A percentile compares a stretch with the other conserved stretches of the same genome.
Evolutionary conservation across 768 basidiomycete genomes (phyloP).

Genomic region (Lyophyllum semitale): DNA sequence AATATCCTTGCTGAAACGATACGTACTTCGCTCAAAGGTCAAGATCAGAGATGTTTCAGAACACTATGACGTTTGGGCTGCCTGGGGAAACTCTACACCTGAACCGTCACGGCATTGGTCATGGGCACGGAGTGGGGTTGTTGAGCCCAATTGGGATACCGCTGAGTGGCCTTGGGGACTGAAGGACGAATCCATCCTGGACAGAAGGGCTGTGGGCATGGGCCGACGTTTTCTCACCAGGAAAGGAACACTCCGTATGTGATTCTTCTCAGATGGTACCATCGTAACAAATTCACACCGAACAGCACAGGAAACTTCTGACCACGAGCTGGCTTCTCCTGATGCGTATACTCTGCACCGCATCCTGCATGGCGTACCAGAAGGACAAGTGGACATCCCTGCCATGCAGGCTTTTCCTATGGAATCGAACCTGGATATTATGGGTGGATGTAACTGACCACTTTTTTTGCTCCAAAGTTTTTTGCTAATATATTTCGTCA

Average conservation of each 20-base stretch:
- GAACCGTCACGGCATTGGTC: conserved; percentile 41
- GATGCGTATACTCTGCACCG: conserved; percentile 79
- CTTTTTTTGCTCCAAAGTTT: not conserved
- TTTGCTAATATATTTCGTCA: conserved; percentile 20
- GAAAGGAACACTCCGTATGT: conserved; percentile 77
- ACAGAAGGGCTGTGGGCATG: conserved; percentile 77
- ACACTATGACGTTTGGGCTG: conserved; percentile 80
- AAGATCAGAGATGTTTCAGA: conserved; percentile 76
- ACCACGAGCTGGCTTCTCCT: conserved; percentile 52
- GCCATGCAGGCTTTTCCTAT: conserved; percentile 86
- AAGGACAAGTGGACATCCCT: conserved; percentile 76
- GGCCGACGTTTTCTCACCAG: conserved; percentile 70
- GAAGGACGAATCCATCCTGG: conserved; percentile 51
- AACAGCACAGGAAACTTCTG: conserved; percentile 53
- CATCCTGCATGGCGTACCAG: conserved; percentile 82
- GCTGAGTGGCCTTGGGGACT: conserved; percentile 62
- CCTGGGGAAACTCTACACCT: conserved; percentile 57
- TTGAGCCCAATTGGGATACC: conserved; percentile 73
- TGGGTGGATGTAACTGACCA: conserved; percentile 81
- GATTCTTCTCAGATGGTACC: not conserved
- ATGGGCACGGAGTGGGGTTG: conserved; percentile 69
- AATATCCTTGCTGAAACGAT: conserved; percentile 74
- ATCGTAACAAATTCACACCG: not conserved
- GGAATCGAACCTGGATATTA: conserved; percentile 92
- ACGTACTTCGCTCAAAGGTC: conserved; percentile 88